Evolutionary conservation across 2,329 filamentous ascomycete species (phyloP).

Genomic region (Penicillium brevicompactum): DNA sequence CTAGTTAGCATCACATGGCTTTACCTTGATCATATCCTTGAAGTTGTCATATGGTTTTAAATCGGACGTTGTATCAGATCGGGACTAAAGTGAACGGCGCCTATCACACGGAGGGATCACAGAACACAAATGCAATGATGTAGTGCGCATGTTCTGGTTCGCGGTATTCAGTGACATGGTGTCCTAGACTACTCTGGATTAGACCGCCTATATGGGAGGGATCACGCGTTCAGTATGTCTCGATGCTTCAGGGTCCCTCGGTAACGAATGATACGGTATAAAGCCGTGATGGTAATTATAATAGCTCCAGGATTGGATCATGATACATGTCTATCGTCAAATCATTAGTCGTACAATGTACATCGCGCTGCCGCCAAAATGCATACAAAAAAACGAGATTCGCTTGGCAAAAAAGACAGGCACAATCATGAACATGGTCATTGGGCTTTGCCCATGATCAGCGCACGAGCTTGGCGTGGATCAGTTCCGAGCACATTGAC

Average conservation of each 20-base stretch:
- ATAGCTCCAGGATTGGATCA: constrained; percentile 13
- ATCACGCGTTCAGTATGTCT: not conserved
- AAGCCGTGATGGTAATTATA: not conserved
- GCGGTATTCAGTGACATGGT: not conserved
- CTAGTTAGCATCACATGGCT: not conserved
- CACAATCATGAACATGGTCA: not conserved
- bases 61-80: not conserved
- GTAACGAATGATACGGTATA: not conserved
- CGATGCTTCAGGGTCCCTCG: not conserved
- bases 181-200: not conserved
- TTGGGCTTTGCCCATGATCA: constrained; percentile 37
- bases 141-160: not conserved
- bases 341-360: constrained; percentile 41
- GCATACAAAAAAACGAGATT: constrained; percentile 5
- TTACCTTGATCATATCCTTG: not conserved
- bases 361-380: constrained; percentile 10
- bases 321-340: constrained; percentile 44
- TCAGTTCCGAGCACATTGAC: constrained; percentile 63
- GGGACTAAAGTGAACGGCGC: not conserved
- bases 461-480: constrained; percentile 54
- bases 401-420: constrained; percentile 9
- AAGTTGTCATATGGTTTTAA: not conserved
- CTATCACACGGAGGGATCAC: not conserved
- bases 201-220: not conserved
- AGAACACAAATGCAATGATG: not conserved